Evolutionary conservation across 2,329 filamentous ascomycete species (phyloP), one percentile per base, ranked within the genome.

Genomic region (Colletotrichum sp.): DNA sequence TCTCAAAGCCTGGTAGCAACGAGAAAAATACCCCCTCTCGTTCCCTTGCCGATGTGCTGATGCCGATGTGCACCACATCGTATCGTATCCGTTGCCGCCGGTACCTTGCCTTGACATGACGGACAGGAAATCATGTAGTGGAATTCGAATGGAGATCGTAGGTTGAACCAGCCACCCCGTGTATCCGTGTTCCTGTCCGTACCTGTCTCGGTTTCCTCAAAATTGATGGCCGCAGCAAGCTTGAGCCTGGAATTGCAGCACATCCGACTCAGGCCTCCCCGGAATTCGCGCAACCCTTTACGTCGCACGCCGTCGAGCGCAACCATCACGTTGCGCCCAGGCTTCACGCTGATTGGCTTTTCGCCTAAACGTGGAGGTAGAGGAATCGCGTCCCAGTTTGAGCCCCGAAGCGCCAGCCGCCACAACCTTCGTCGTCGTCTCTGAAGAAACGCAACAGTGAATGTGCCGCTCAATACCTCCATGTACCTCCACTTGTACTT

Each of bases 271-370:
- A 74, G 60, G 68, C 34, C 44, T 60, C 72, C 67, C 67, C 69
- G 52, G 70, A 69, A 74, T 74, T 74, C 74, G 74, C 74, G 74
- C 74, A 76, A 60, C 44, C 44, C 25, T 74, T 30, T 60, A 32
- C 71, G 71, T 69, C 59, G 71, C 71, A 76, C 71, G 66, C 64
- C 64, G 70, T 64, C 71, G 71, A 74, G 66, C 65, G 68, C 76
- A 80, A 30, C 77, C 75, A 77, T 79, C 79, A 80, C 79, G 79
- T 78, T 80, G 70, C 65, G 59, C 44, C 60, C 52, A 66, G 44
- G 22, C 65, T 27, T 27, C 22, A 15, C 27, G 61, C 67, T 79
- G 75, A 80, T 79, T 80, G 79, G 79, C 8, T 27, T 22, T 25
- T n/a, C 60, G 15, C 13, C n/a, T 22, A 66, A 57, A 39, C 44